Conservation (phyloP, 371 early-diverging fungal genomes). For the Dinochytrium kinnereticum region DNA sequence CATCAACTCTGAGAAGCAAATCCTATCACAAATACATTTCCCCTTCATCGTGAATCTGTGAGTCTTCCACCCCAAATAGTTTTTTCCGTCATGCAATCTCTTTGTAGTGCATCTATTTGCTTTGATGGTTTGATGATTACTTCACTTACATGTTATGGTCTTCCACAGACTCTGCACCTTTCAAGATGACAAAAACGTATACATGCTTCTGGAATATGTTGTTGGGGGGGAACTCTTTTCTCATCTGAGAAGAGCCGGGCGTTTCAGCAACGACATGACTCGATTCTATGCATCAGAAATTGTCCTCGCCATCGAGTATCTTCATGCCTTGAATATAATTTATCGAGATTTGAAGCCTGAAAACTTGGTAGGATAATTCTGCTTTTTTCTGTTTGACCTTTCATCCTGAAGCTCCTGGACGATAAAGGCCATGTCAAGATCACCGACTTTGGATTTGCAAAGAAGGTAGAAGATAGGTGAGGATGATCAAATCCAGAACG, state of each 20-base stretch:
- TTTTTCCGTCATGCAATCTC: too few relatives aligned
- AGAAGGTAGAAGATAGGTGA: constrained; percentile 55
- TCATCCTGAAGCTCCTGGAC: constrained; percentile 70
- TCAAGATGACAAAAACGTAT: constrained; percentile 87
- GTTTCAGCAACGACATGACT: constrained; percentile 58
- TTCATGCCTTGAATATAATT: constrained; percentile 91
- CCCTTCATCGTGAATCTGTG: constrained; percentile 94
- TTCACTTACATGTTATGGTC: too few relatives aligned
- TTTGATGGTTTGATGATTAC: too few relatives aligned
- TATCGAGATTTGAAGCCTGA: constrained; percentile 98
- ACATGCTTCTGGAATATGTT: constrained; percentile 97
- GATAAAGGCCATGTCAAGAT: constrained; percentile 94
- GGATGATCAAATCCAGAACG: too few relatives aligned
- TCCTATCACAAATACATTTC: constrained; percentile 83
- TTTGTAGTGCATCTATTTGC: too few relatives aligned
- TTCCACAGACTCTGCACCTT: constrained; percentile 74
- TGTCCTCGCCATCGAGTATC: constrained; percentile 76
- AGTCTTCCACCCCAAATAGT: constrained; percentile 19
- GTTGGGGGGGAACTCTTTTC: constrained; percentile 75
- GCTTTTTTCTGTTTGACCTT: background rate
- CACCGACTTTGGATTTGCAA: constrained; percentile 99
- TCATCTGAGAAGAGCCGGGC: constrained; percentile 85
- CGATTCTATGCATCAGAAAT: constrained; percentile 69
- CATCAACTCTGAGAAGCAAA: constrained; percentile 93
- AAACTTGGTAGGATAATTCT: constrained; percentile 62